Evolutionary conservation across 306 rosid genomes (phyloP).

Genomic region (Lithocarpus polystachyus): DNA sequence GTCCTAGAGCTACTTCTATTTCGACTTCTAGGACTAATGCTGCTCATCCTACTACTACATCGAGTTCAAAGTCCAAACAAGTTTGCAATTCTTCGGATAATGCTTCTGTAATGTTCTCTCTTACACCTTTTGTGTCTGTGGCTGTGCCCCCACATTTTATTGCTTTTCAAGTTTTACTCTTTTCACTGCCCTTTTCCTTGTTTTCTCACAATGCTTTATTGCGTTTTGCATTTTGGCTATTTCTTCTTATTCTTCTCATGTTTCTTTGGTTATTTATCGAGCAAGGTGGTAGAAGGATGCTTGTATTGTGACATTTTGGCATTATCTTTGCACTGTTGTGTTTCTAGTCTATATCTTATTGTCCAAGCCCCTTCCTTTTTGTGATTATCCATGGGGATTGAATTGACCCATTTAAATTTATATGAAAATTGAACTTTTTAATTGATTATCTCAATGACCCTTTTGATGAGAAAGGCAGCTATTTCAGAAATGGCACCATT

Average conservation of each 20-base stretch:
- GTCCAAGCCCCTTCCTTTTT: background rate
- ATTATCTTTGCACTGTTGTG: no score
- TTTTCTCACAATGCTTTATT: no score
- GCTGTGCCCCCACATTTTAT: background rate
- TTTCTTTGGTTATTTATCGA: no score
- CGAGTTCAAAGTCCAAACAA: slow-evolving; percentile 30
- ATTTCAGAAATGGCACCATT: background rate
- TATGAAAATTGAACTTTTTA: background rate
- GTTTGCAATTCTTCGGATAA: slow-evolving; percentile 17
- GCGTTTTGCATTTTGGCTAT: no score
- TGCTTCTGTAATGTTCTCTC: slow-evolving; percentile 7
- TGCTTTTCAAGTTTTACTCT: background rate
- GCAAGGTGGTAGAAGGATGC: no score
- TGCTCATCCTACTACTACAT: background rate
- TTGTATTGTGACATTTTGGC: no score
- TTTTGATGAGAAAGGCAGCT: background rate
- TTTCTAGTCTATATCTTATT: no score
- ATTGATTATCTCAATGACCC: background rate
- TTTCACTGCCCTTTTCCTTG: no score
- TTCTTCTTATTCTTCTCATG: no score
- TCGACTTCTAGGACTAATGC: background rate
- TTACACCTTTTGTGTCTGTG: background rate
- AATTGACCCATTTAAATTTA: background rate
- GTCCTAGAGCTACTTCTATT: background rate
- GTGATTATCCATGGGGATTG: background rate